phyloP scores from a whole-genome alignment of 2,329 filamentous ascomycete genomes.

The Ophiostoma ulmi region DNA sequence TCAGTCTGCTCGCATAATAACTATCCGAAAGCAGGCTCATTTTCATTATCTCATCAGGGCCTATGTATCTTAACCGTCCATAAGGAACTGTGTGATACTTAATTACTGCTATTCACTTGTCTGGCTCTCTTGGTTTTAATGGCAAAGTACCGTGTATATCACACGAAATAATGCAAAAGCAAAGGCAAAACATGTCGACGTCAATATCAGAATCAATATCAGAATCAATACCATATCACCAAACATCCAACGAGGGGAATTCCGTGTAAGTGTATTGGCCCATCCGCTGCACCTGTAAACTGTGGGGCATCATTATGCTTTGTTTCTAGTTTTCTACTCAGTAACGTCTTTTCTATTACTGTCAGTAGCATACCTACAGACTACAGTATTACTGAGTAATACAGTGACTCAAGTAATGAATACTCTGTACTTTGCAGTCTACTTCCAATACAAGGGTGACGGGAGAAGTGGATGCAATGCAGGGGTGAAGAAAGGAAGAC shows the following conservation, averaged over 20 bases:
- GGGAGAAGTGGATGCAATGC: not conserved
- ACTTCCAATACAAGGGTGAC: not conserved
- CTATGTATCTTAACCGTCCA: not conserved
- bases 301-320: slow-evolving; percentile 5
- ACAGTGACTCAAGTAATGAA: not conserved
- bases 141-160: no score
- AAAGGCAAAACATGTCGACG: no score
- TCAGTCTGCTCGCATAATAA: not conserved
- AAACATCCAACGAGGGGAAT: not conserved
- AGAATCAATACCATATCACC: no score
- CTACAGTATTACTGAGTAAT: not conserved
- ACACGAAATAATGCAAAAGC: no score
- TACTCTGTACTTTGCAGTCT: not conserved
- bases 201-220: no score
- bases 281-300: not conserved
- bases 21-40: not conserved
- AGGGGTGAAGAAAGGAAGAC: not conserved
- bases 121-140: not conserved
- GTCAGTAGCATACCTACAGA: not conserved
- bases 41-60: not conserved
- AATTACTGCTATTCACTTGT: not conserved
- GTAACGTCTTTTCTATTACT: not conserved
- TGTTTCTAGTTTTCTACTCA: not conserved
- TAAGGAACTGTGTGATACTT: no score
- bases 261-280: slow-evolving; percentile 13